Percentiles rank a stretch among this genome's conserved stretches.
phyloP scores from a whole-genome alignment of 192 early-diverging fungal species.

The Backusella morwellensis region DNA sequence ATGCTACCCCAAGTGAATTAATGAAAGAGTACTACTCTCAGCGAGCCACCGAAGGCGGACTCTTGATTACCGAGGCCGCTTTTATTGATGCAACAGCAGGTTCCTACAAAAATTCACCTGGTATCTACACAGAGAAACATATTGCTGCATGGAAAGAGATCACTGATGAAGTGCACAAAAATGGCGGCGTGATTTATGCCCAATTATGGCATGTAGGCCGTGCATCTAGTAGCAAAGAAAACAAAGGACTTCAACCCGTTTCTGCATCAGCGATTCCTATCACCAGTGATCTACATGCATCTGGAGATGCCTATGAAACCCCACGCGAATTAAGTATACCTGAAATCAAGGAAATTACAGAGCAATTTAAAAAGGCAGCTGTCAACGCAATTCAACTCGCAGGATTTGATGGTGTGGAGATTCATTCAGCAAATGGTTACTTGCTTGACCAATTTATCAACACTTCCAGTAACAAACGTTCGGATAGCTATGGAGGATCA shows the following conservation, averaged over 20 bases:
- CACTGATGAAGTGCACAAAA: conserved; percentile 53
- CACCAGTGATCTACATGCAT: neutral
- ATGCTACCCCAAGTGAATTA: neutral
- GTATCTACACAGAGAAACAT: conserved; percentile 37
- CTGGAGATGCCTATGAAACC: conserved; percentile 13
- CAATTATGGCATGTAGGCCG: conserved; percentile 49
- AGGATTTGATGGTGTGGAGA: conserved; percentile 86
- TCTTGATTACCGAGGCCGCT: conserved; percentile 1
- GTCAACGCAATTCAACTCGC: conserved; percentile 62
- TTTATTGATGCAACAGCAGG: conserved; percentile 7
- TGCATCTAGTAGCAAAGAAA: neutral
- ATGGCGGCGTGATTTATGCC: conserved; percentile 49
- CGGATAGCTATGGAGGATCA: conserved; percentile 35
- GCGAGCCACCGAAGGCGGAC: conserved; percentile 5
- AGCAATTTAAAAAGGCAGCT: conserved; percentile 64
- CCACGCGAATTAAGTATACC: conserved; percentile 62
- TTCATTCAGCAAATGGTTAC: conserved; percentile 92
- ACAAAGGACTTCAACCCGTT: neutral
- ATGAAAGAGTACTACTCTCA: neutral
- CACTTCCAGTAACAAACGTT: conserved; percentile 77
- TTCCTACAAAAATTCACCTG: conserved; percentile 29
- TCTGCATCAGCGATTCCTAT: conserved; percentile 18
- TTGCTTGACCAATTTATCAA: conserved; percentile 79
- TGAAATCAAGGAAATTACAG: conserved; percentile 63
- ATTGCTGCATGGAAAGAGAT: conserved; percentile 46